Conservation (phyloP, 1,284 basidiomycete species). For the Retiboletus flavoniger region DNA sequence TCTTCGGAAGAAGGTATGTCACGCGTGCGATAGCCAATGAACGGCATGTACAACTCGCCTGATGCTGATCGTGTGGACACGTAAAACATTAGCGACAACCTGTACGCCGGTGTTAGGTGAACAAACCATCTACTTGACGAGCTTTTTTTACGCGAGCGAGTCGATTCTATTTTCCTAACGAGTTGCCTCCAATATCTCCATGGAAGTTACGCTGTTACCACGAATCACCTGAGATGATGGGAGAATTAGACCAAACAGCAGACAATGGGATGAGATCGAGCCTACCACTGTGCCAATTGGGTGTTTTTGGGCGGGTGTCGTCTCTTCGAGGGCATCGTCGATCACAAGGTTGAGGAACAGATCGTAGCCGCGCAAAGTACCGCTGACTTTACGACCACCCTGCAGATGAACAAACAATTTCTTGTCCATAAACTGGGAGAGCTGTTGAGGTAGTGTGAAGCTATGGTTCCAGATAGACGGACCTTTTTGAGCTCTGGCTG, state of each 20-base stretch:
- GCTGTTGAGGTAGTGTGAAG: slow-evolving; percentile 6
- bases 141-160: background rate
- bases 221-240: slow-evolving; percentile 73
- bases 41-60: slow-evolving; percentile 5
- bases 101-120: background rate
- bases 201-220: slow-evolving; percentile 91
- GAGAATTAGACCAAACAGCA: slow-evolving; percentile 10
- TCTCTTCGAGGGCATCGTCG: slow-evolving; percentile 93
- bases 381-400: slow-evolving; percentile 94
- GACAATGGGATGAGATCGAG: slow-evolving; percentile 17
- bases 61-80: slow-evolving; percentile 2
- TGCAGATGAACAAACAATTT: slow-evolving; percentile 93
- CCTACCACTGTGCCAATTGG: slow-evolving; percentile 88
- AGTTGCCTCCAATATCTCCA: slow-evolving; percentile 77
- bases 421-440: slow-evolving; percentile 94
- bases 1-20: background rate
- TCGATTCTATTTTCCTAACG: slow-evolving; percentile 34
- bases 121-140: slow-evolving; percentile 13
- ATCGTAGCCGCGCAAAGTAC: slow-evolving; percentile 95
- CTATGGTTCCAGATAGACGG: background rate
- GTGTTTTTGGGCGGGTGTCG: slow-evolving; percentile 84
- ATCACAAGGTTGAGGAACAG: slow-evolving; percentile 98
- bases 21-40: background rate
- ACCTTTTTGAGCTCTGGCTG: slow-evolving; percentile 96
- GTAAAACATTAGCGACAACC: slow-evolving; percentile 7